Evolutionary conservation across 352 stramenopile species (phyloP).

Genomic region (Pythium monospermum): DNA sequence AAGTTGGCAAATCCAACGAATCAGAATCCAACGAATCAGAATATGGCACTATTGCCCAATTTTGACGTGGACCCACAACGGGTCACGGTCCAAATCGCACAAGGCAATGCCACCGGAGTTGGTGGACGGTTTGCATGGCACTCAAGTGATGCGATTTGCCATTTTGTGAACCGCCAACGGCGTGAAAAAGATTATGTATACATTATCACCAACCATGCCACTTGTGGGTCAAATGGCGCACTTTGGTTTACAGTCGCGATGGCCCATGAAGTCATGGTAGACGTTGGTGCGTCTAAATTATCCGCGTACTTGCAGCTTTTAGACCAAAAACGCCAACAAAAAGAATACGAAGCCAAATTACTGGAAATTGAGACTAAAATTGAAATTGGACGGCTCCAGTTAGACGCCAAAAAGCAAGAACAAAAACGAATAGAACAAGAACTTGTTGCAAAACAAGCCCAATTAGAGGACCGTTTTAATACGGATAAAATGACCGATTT

Average conservation of each 20-base stretch:
- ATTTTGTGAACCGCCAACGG: conserved; percentile 35
- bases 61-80: conserved; percentile 44
- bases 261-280: conserved; percentile 47
- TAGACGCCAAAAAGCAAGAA: conserved; percentile 60
- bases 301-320: conserved; percentile 39
- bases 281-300: conserved; percentile 40
- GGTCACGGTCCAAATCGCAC: conserved; percentile 44
- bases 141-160: conserved; percentile 25
- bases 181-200: conserved; percentile 54
- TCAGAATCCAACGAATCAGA: background rate
- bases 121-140: conserved; percentile 71
- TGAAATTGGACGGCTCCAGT: conserved; percentile 38
- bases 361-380: conserved; percentile 67
- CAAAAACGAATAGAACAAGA: conserved; percentile 55
- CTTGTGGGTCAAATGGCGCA: conserved; percentile 33
- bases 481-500: conserved; percentile 21
- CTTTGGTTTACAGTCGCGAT: conserved; percentile 47
- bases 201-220: conserved; percentile 39
- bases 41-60: conserved; percentile 25
- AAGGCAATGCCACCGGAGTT: conserved; percentile 49
- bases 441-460: conserved; percentile 32
- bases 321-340: conserved; percentile 32
- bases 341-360: conserved; percentile 51
- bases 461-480: conserved; percentile 21
- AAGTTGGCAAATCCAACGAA: too few relatives aligned